Conservation (phyloP, 2,329 filamentous ascomycete species). For the Sporothrix protearum region DNA sequence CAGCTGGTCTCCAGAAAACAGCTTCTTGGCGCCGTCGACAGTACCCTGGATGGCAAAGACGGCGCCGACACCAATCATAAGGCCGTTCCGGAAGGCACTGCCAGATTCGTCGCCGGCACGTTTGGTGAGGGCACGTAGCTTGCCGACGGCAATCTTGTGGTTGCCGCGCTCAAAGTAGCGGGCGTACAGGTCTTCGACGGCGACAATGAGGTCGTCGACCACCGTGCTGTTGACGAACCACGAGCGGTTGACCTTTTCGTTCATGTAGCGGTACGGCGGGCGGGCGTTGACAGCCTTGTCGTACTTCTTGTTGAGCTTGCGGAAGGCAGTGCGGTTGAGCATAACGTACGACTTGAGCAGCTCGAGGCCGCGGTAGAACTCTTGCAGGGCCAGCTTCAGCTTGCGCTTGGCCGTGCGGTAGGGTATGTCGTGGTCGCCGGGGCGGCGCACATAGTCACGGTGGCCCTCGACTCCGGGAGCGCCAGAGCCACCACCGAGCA, state of each 20-base stretch:
- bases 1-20: slow-evolving; percentile 47
- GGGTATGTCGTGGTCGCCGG: slow-evolving; percentile 60
- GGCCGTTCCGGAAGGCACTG: slow-evolving; percentile 58
- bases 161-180: slow-evolving; percentile 93
- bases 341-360: slow-evolving; percentile 87
- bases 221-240: slow-evolving; percentile 90
- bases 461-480: slow-evolving; percentile 33
- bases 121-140: slow-evolving; percentile 70
- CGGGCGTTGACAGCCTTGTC: slow-evolving; percentile 83
- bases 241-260: slow-evolving; percentile 83
- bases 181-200: slow-evolving; percentile 86
- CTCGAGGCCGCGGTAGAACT: slow-evolving; percentile 89
- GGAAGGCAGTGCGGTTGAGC: slow-evolving; percentile 87
- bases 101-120: slow-evolving; percentile 55
- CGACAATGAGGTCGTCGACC: slow-evolving; percentile 73
- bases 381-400: slow-evolving; percentile 83
- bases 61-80: slow-evolving; percentile 64
- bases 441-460: slow-evolving; percentile 51
- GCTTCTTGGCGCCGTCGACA: slow-evolving; percentile 55
- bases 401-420: slow-evolving; percentile 88
- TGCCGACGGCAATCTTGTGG: slow-evolving; percentile 83
- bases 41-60: slow-evolving; percentile 66
- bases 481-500: slow-evolving; percentile 33
- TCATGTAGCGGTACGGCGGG: slow-evolving; percentile 76
- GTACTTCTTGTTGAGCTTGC: slow-evolving; percentile 98